phyloP scores from a whole-genome alignment of 2,329 filamentous ascomycete genomes.

The Akanthomyces dipterigenus region DNA sequence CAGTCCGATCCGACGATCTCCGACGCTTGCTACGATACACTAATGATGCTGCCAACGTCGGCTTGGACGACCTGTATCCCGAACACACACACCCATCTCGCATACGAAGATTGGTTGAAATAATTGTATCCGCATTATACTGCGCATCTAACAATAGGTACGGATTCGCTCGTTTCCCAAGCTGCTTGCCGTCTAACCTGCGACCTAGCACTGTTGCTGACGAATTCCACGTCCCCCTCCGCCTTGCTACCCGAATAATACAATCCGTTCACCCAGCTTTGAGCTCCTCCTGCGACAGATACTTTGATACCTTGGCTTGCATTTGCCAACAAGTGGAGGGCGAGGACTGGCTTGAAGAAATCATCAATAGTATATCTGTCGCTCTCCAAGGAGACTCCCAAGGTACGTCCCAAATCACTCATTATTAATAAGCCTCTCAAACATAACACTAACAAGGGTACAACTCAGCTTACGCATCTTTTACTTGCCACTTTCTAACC shows the following conservation, averaged over 20 bases:
- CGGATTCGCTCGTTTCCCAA: background rate
- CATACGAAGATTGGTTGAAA: slow-evolving; percentile 28
- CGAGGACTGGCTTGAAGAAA: background rate
- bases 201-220: background rate
- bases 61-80: slow-evolving; percentile 29
- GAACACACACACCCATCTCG: slow-evolving; percentile 23
- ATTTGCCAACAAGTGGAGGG: background rate
- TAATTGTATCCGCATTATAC: slow-evolving; percentile 30
- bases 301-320: background rate
- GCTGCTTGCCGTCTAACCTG: background rate
- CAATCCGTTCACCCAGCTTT: background rate
- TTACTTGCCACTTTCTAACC: slow-evolving; percentile 34
- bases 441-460: background rate
- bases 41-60: slow-evolving; percentile 33
- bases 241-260: background rate
- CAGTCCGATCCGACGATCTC: slow-evolving; percentile 38
- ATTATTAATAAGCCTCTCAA: background rate
- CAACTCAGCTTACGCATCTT: slow-evolving; percentile 25
- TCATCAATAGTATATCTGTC: background rate
- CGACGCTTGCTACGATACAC: slow-evolving; percentile 40
- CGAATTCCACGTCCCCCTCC: background rate
- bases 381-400: background rate
- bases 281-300: background rate
- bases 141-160: background rate
- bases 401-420: background rate